Percentiles rank a stretch among this genome's conserved stretches.
phyloP scores from a whole-genome alignment of 106 monocot genomes.

The Dendrobium officinale region DNA sequence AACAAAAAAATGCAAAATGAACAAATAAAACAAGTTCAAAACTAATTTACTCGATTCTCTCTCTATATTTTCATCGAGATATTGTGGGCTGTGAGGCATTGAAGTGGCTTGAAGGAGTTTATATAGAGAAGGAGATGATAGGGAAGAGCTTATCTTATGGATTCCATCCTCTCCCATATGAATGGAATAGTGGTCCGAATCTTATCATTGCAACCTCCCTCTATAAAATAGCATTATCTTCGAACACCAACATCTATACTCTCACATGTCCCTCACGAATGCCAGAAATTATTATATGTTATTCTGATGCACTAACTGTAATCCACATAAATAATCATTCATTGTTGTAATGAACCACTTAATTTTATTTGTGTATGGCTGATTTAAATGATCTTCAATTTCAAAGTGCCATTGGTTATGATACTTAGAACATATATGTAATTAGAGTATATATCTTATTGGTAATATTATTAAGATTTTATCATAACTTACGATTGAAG shows the following conservation, averaged over 20 bases:
- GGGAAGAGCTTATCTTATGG: neutral
- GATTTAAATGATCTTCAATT: too few species aligned
- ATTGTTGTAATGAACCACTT: too few species aligned
- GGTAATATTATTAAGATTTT: too few species aligned
- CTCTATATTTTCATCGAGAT: neutral
- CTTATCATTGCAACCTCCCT: neutral
- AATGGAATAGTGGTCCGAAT: conserved; percentile 3
- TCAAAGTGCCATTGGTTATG: too few species aligned
- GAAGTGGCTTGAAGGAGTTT: conserved; percentile 3
- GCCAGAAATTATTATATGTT: neutral
- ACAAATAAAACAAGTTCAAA: neutral
- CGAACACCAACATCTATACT: neutral
- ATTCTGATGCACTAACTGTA: neutral
- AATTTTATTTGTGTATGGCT: too few species aligned
- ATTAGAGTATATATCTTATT: too few species aligned
- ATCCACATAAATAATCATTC: too few species aligned
- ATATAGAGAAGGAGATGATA: neutral
- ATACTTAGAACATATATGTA: too few species aligned
- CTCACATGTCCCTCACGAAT: neutral
- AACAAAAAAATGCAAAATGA: neutral
- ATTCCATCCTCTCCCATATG: neutral
- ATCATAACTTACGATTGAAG: too few species aligned
- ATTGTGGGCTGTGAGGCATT: neutral
- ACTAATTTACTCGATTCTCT: neutral
- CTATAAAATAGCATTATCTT: conserved; percentile 4